Conservation (phyloP, 495 filamentous ascomycete species). For the Friedmanniomyces endolithicus region DNA sequence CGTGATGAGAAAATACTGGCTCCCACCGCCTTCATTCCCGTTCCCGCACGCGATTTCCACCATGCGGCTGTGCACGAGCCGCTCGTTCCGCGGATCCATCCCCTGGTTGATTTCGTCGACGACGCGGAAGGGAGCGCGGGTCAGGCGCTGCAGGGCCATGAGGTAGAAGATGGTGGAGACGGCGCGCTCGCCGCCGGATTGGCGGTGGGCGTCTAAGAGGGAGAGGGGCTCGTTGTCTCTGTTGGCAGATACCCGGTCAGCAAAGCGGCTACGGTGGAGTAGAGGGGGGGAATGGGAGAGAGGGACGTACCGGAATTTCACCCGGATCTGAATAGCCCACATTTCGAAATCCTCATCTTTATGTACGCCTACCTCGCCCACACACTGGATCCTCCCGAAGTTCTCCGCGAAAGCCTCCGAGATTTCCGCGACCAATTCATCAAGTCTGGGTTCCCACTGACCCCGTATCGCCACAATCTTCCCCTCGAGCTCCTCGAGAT, state of each 20-base stretch:
- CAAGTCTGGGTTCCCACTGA: constrained; percentile 74
- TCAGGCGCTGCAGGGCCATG: constrained; percentile 91
- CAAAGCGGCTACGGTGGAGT: background rate
- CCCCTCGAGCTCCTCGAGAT: constrained; percentile 39
- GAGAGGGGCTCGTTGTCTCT: constrained; percentile 71
- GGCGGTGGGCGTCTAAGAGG: constrained; percentile 75
- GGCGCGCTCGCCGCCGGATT: constrained; percentile 90
- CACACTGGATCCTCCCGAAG: constrained; percentile 86
- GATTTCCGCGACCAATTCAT: constrained; percentile 64
- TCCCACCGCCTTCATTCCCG: constrained; percentile 40
- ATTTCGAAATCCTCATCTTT: constrained; percentile 79
- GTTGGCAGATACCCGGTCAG: background rate
- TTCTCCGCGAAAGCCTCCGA: constrained; percentile 81
- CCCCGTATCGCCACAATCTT: constrained; percentile 47
- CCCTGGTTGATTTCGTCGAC: constrained; percentile 99
- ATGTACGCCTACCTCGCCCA: constrained; percentile 74
- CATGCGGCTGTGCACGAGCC: constrained; percentile 93
- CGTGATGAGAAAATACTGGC: constrained; percentile 87
- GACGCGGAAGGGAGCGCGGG: constrained; percentile 93
- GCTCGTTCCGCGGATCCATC: constrained; percentile 97
- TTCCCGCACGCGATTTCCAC: constrained; percentile 29
- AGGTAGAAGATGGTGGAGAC: constrained; percentile 99
- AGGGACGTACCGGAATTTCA: constrained; percentile 68
- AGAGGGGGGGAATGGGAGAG: no score
- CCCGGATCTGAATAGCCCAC: constrained; percentile 87